phyloP scores from a whole-genome alignment of 1,139 yeast genomes.

The Spathaspora sp. region DNA sequence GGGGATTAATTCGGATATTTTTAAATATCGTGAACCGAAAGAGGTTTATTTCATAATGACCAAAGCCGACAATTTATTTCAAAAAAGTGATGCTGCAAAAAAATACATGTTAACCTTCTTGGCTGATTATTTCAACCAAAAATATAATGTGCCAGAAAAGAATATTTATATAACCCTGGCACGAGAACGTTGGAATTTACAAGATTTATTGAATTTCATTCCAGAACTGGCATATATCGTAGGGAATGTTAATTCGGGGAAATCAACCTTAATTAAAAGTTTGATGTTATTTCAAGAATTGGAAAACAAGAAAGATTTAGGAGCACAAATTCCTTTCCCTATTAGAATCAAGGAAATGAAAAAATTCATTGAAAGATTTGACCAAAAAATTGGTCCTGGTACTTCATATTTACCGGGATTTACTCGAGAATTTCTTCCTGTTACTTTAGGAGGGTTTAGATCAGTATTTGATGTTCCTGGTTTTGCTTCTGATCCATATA shows the following conservation, averaged over 20 bases:
- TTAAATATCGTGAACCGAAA: slow-evolving; percentile 31
- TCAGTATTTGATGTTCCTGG: slow-evolving; percentile 60
- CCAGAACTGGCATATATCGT: slow-evolving; percentile 53
- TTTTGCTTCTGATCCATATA: slow-evolving; percentile 25
- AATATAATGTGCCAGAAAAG: slow-evolving; percentile 40
- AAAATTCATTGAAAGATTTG: slow-evolving; percentile 16
- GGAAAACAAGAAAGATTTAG: slow-evolving; percentile 8
- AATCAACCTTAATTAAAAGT: slow-evolving; percentile 62
- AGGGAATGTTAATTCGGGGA: slow-evolving; percentile 79
- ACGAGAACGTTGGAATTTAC: slow-evolving; percentile 51
- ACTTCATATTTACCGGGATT: slow-evolving; percentile 55
- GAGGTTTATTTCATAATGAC: slow-evolving; percentile 54
- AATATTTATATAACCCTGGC: slow-evolving; percentile 55
- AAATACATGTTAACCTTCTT: slow-evolving; percentile 46
- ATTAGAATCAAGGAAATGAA: slow-evolving; percentile 13
- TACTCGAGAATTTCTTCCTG: slow-evolving; percentile 48
- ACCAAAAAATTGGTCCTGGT: slow-evolving; percentile 40
- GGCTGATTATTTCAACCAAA: slow-evolving; percentile 38
- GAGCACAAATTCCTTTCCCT: slow-evolving; percentile 10
- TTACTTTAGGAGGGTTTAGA: slow-evolving; percentile 26
- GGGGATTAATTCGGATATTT: slow-evolving; percentile 43
- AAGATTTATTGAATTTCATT: slow-evolving; percentile 29
- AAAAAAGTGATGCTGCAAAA: slow-evolving; percentile 27
- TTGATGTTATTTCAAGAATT: slow-evolving; percentile 31
- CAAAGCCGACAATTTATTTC: slow-evolving; percentile 55